phyloP scores from a whole-genome alignment of 2,329 filamentous ascomycete genomes.

The Aspergillus brunneoviolaceus region DNA sequence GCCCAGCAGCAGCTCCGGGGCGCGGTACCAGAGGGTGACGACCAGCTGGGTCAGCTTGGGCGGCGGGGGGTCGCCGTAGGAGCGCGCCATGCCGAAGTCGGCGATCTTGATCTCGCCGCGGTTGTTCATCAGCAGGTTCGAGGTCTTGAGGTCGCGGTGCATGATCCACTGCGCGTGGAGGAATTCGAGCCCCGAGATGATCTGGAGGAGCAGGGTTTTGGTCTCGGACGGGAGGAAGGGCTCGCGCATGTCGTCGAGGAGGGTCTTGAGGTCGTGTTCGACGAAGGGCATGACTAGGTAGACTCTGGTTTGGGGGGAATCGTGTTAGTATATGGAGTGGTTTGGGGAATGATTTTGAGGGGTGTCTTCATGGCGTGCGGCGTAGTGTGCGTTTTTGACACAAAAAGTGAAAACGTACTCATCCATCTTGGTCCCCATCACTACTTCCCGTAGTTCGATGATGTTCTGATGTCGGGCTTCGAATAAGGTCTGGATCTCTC shows the following conservation, averaged over 20 bases:
- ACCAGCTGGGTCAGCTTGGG: conserved; percentile 85
- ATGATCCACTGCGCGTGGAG: conserved; percentile 89
- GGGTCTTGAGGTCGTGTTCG: conserved; percentile 91
- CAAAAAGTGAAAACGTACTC: conserved; percentile 46
- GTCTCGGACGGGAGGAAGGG: conserved; percentile 90
- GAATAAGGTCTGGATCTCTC: conserved; percentile 89
- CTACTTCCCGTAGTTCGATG: conserved; percentile 77
- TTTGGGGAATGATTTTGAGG: too few relatives aligned
- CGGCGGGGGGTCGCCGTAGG: conserved; percentile 77
- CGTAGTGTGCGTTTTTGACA: too few relatives aligned
- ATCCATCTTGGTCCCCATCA: conserved; percentile 66
- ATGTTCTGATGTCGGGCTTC: conserved; percentile 80
- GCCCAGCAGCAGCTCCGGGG: conserved; percentile 86
- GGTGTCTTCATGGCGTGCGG: too few relatives aligned
- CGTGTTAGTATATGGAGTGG: conserved; percentile 16
- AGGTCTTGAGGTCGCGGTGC: conserved; percentile 90
- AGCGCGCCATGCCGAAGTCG: conserved; percentile 96
- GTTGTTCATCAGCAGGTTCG: conserved; percentile 92
- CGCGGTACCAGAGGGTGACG: conserved; percentile 95
- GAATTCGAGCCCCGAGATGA: conserved; percentile 76
- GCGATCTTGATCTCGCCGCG: conserved; percentile 92
- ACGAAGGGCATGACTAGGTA: conserved; percentile 96
- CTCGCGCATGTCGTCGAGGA: conserved; percentile 91
- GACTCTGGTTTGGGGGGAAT: conserved; percentile 55
- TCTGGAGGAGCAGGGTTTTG: conserved; percentile 84